A percentile compares a stretch with the other conserved stretches of the same genome.
Conservation (phyloP, 2,329 filamentous ascomycete genomes). For the Phaeosphaeriaceae sp. region DNA sequence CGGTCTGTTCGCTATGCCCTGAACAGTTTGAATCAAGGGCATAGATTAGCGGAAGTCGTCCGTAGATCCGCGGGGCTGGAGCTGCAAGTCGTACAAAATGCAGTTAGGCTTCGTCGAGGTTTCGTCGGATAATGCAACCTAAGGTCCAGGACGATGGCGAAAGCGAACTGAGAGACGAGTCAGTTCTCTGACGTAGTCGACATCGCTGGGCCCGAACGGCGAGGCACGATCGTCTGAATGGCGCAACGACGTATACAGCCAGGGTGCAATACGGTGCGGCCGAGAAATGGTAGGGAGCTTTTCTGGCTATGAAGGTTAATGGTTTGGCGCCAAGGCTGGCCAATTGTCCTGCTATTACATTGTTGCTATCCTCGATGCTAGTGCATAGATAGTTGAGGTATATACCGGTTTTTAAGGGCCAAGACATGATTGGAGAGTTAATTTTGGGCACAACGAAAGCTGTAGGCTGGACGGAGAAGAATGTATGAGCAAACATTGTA, state of each 20-base stretch:
- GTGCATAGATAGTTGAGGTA: too few relatives aligned
- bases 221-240: not conserved
- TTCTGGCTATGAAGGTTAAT: too few relatives aligned
- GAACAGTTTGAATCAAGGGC: not conserved
- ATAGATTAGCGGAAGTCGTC: not conserved
- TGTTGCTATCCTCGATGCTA: too few relatives aligned
- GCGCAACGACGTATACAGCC: not conserved
- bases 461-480: too few relatives aligned
- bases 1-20: not conserved
- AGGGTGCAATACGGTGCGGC: too few relatives aligned
- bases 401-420: too few relatives aligned
- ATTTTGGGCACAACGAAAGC: conserved; percentile 5
- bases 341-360: too few relatives aligned
- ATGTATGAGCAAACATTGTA: conserved; percentile 2
- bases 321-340: too few relatives aligned
- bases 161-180: not conserved
- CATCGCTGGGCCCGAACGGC: not conserved
- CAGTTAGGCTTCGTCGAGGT: conserved; percentile 1
- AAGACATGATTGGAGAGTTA: not conserved
- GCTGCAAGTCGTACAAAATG: conserved; percentile 1
- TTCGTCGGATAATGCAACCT: not conserved
- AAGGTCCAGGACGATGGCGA: not conserved
- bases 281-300: too few relatives aligned
- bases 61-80: not conserved
- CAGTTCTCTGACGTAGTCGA: not conserved